Evolutionary conservation across 306 rosid species (phyloP).

Genomic region (Quillaja saponaria): DNA sequence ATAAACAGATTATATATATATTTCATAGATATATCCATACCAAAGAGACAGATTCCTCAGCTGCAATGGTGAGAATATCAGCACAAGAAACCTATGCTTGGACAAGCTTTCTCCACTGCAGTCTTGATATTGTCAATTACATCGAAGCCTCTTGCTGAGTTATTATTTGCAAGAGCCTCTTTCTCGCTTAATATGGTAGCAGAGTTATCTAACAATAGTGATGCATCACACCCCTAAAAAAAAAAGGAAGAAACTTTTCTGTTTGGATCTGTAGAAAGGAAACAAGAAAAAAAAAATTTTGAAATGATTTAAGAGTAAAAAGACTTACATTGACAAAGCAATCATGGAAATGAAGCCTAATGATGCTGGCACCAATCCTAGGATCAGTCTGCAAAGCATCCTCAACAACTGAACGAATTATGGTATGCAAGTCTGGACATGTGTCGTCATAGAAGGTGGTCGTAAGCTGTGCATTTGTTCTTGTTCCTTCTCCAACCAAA

Average conservation of each 20-base stretch:
- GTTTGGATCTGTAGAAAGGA: too few relatives aligned
- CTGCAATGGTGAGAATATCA: constrained; percentile 53
- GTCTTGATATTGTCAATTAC: constrained; percentile 48
- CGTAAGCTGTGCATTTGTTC: constrained; percentile 22
- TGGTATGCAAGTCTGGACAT: constrained; percentile 25
- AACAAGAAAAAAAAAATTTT: too few relatives aligned
- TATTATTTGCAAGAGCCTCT: constrained; percentile 25
- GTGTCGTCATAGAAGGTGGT: constrained; percentile 27
- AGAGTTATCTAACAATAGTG: constrained; percentile 46
- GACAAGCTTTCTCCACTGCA: constrained; percentile 42
- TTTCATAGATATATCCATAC: too few relatives aligned
- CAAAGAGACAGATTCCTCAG: constrained; percentile 41
- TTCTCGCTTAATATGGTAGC: constrained; percentile 49
- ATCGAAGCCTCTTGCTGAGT: constrained; percentile 54
- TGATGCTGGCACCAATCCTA: constrained; percentile 45
- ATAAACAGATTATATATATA: too few relatives aligned
- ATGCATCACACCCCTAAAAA: constrained; percentile 65
- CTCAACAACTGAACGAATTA: constrained; percentile 19
- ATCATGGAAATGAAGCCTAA: constrained; percentile 59
- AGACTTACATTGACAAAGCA: constrained; percentile 58
- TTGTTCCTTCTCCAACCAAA: constrained; percentile 32
- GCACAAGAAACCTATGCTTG: constrained; percentile 55
- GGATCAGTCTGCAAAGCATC: constrained; percentile 24
- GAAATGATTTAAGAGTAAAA: too few relatives aligned
- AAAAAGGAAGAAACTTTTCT: not conserved